Conservation (phyloP, 2,329 filamentous ascomycete genomes). For the Fusarium sp. region DNA sequence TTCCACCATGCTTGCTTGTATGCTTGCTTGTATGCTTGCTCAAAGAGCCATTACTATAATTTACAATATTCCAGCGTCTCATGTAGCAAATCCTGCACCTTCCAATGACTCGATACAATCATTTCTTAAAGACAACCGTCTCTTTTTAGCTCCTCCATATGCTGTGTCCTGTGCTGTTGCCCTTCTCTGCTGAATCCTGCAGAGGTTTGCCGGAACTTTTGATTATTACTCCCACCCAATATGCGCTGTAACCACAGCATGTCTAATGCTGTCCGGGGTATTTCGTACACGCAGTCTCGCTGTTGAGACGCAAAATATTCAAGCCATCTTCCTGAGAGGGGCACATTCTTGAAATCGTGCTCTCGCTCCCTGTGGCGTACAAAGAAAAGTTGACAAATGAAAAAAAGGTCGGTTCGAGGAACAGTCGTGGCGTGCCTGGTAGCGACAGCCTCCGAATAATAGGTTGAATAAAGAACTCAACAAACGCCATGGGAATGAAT, state of each 20-base stretch:
- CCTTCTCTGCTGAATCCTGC: slow-evolving; percentile 33
- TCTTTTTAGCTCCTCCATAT: slow-evolving; percentile 26
- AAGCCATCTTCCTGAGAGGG: slow-evolving; percentile 10
- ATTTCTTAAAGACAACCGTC: slow-evolving; percentile 25
- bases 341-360: slow-evolving; percentile 11
- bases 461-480: slow-evolving; percentile 31
- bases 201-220: slow-evolving; percentile 37
- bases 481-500: slow-evolving; percentile 37
- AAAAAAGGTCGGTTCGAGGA: slow-evolving; percentile 19
- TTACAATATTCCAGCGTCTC: slow-evolving; percentile 37
- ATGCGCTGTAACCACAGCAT: slow-evolving; percentile 42
- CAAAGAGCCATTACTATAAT: slow-evolving; percentile 40
- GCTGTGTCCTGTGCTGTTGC: slow-evolving; percentile 26
- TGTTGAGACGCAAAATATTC: slow-evolving; percentile 40
- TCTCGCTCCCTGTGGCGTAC: slow-evolving; percentile 8
- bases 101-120: slow-evolving; percentile 32
- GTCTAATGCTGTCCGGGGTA: slow-evolving; percentile 45
- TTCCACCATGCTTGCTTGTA: slow-evolving; percentile 11
- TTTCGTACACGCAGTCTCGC: slow-evolving; percentile 46
- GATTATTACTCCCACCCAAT: slow-evolving; percentile 42
- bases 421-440: slow-evolving; percentile 18
- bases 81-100: slow-evolving; percentile 16
- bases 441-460: slow-evolving; percentile 22
- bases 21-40: slow-evolving; percentile 22
- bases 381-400: slow-evolving; percentile 24